A percentile compares a stretch with the other conserved stretches of the same genome.
phyloP scores from a whole-genome alignment of 352 stramenopile genomes.

The Hyaloperonospora brassicae region DNA sequence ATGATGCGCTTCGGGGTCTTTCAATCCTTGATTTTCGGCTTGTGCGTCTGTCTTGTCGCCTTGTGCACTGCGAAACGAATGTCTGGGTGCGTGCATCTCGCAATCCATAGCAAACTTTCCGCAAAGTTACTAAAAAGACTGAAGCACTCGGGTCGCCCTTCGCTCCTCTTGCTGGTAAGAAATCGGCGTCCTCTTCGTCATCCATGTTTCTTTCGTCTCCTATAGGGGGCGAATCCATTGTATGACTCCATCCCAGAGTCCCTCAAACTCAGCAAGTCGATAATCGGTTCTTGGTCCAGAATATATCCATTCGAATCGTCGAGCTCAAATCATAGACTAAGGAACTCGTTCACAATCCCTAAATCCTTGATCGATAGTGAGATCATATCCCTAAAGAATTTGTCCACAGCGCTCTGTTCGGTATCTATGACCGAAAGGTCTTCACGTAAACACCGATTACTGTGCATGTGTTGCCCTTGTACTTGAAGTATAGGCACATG shows the following conservation, averaged over 20 bases:
- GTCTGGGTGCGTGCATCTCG: slow-evolving; percentile 24
- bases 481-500: slow-evolving; percentile 21
- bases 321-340: slow-evolving; percentile 19
- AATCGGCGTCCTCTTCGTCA: slow-evolving; percentile 4
- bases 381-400: slow-evolving; percentile 10
- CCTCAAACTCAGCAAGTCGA: slow-evolving; percentile 20
- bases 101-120: slow-evolving; percentile 25
- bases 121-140: slow-evolving; percentile 29
- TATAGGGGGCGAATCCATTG: slow-evolving; percentile 13
- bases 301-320: slow-evolving; percentile 9
- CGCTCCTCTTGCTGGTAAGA: slow-evolving; percentile 4
- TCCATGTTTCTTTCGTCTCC: slow-evolving; percentile 3
- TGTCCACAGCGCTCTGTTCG: neutral
- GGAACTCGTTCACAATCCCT: slow-evolving; percentile 19
- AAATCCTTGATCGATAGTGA: slow-evolving; percentile 24
- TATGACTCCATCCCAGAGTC: slow-evolving; percentile 13
- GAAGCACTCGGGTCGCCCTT: slow-evolving; percentile 7
- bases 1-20: slow-evolving; percentile 15
- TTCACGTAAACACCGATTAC: slow-evolving; percentile 19
- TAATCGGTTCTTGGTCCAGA: slow-evolving; percentile 18
- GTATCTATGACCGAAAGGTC: slow-evolving; percentile 13
- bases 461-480: neutral
- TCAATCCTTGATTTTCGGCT: slow-evolving; percentile 10
- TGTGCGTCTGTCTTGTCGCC: slow-evolving; percentile 10
- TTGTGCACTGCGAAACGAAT: slow-evolving; percentile 24